Conservation (phyloP, 2,329 filamentous ascomycete genomes). For the Sporothrix pallida region DNA sequence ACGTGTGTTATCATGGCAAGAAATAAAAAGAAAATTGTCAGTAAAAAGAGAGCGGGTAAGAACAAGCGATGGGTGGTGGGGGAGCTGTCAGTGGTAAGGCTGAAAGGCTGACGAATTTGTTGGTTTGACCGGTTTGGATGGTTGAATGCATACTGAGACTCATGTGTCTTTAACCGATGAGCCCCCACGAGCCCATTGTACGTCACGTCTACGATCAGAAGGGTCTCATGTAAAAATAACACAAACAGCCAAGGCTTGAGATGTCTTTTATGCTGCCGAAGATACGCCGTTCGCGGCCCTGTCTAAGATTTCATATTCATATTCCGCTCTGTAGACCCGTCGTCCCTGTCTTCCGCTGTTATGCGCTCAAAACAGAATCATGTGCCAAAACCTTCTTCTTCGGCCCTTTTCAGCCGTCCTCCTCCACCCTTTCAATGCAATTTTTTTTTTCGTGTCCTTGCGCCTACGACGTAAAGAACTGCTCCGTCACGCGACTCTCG, state of each 20-base stretch:
- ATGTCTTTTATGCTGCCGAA: neutral
- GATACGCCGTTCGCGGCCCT: neutral
- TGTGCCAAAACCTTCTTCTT: neutral
- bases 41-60: neutral
- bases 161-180: slow-evolving; percentile 2
- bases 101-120: neutral
- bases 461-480: slow-evolving; percentile 35
- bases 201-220: neutral
- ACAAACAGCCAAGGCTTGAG: neutral
- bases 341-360: neutral
- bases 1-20: neutral
- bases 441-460: no score
- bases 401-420: no score
- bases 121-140: neutral
- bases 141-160: neutral
- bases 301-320: neutral
- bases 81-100: neutral
- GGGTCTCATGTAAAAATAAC: neutral
- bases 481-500: slow-evolving; percentile 44
- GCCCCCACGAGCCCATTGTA: neutral
- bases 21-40: neutral
- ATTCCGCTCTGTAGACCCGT: neutral
- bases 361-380: neutral
- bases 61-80: neutral
- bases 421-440: neutral